Evolutionary conservation across 257 asterid genomes (phyloP), one percentile per base, ranked within the genome.

Genomic region (Lantana camara): DNA sequence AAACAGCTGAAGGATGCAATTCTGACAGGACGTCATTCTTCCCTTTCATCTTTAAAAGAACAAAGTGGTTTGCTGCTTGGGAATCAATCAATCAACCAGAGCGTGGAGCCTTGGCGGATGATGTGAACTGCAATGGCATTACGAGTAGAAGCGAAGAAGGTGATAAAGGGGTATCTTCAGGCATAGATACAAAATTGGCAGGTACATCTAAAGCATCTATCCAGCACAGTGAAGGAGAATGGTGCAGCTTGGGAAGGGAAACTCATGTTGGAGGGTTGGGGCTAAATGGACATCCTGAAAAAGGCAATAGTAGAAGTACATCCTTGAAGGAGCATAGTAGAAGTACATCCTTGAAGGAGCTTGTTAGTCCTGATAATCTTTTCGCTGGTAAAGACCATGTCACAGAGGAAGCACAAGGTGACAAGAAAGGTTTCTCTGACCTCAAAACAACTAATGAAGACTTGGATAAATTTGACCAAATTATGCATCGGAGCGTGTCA

Each of bases 1-100:
- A 37, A 72, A 60, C 78, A 87, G 93, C 75, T 84, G 55, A 87
- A 87, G 75, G 78, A 74, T 70, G 83, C 78, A 58, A 71, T 82
- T 75, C 75, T 72, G 42, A 62, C 67, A 30, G 81, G 80, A 41
- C 69, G 68, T 8, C 66, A 75, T 79, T 71, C 89, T 71, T 56
- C 70, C 57, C 73, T 64, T 61, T 77, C 68, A 53, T 76, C 84
- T 65, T 73, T 84, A 67, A 84, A 76, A 73, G 85, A 84, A 63
- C 65, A 65, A 69, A 79, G 94, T 71, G 81, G 90, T 63, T 68
- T 82, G 73, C 61, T 50, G 27, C 54, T 63, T 69, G 73, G 57
- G 45, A 61, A 73, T 62, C 81, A n/a, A n/a, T n/a, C n/a, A n/a
- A n/a, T n/a, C n/a, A 51, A 47, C 44, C 66, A 35, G 72, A 75